phyloP scores from a whole-genome alignment of 2,329 filamentous ascomycete species.

The Salinomyces thailandicus region DNA sequence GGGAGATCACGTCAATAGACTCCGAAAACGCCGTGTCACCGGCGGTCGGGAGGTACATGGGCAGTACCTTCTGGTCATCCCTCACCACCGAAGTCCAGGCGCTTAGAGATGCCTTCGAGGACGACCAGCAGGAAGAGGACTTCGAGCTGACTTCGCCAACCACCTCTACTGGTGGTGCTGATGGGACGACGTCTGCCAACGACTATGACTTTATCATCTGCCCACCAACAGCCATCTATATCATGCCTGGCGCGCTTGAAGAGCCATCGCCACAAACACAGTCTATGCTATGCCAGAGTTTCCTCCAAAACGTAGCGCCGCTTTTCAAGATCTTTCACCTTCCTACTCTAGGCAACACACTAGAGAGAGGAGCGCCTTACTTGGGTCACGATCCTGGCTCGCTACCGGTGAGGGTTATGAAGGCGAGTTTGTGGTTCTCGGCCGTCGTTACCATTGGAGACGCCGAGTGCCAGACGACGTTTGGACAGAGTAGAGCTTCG shows the following conservation, averaged over 20 bases:
- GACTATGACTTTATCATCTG: constrained; percentile 24
- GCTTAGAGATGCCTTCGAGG: constrained; percentile 23
- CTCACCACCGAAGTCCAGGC: constrained; percentile 24
- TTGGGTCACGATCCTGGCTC: constrained; percentile 16
- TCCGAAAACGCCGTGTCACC: constrained; percentile 6
- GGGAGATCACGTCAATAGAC: not conserved
- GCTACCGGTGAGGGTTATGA: constrained; percentile 18
- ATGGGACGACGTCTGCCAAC: constrained; percentile 2
- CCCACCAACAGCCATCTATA: constrained; percentile 20
- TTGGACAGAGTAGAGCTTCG: constrained; percentile 12
- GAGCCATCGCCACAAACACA: constrained; percentile 15
- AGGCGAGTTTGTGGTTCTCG: constrained; percentile 23
- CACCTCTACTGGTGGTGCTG: constrained; percentile 7
- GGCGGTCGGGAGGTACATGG: constrained; percentile 20
- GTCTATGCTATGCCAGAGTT: constrained; percentile 14
- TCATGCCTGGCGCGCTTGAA: constrained; percentile 22
- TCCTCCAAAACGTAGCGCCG: constrained; percentile 20
- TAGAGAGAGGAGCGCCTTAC: constrained; percentile 17
- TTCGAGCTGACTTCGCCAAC: constrained; percentile 11
- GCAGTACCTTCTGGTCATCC: constrained; percentile 23
- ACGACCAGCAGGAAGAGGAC: constrained; percentile 18
- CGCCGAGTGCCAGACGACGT: constrained; percentile 16
- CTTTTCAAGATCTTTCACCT: constrained; percentile 22
- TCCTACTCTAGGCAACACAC: constrained; percentile 16
- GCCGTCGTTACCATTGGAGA: constrained; percentile 23